Evolutionary conservation across 2,329 filamentous ascomycete species (phyloP).

Genomic region (Diatrype stigma): DNA sequence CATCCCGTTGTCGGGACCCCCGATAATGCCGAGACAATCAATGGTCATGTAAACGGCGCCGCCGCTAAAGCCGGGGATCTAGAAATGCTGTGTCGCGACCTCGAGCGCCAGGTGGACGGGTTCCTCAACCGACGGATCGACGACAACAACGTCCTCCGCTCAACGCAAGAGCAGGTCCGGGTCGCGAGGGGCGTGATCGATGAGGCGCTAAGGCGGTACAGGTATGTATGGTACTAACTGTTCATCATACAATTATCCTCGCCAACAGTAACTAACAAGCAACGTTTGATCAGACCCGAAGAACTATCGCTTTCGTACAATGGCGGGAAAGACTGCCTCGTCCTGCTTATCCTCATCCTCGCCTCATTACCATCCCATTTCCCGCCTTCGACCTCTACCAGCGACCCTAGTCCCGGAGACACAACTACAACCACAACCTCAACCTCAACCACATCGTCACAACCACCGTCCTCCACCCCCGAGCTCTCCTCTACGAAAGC

Average conservation of each 20-base stretch:
- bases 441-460: constrained; percentile 6
- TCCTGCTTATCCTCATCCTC: constrained; percentile 83
- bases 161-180: constrained; percentile 71
- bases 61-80: neutral
- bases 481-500: neutral
- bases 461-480: constrained; percentile 5
- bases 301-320: constrained; percentile 92
- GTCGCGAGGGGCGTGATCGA: constrained; percentile 69
- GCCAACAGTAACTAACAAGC: constrained; percentile 5
- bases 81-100: constrained; percentile 23
- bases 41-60: neutral
- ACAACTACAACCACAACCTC: constrained; percentile 6
- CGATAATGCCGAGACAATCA: neutral
- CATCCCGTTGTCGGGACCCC: neutral
- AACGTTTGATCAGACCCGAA: constrained; percentile 51
- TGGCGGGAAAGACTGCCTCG: constrained; percentile 95
- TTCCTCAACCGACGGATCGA: constrained; percentile 61
- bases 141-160: constrained; percentile 48
- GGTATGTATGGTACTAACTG: constrained; percentile 43
- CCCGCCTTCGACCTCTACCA: constrained; percentile 21
- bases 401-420: constrained; percentile 11
- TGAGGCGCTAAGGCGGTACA: constrained; percentile 71
- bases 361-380: constrained; percentile 48
- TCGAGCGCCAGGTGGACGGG: constrained; percentile 56
- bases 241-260: too few relatives aligned